A percentile compares a stretch with the other conserved stretches of the same genome.
Evolutionary conservation across 73 alveolate genomes (phyloP).

Genomic region (Tetrahymena elliotti): DNA sequence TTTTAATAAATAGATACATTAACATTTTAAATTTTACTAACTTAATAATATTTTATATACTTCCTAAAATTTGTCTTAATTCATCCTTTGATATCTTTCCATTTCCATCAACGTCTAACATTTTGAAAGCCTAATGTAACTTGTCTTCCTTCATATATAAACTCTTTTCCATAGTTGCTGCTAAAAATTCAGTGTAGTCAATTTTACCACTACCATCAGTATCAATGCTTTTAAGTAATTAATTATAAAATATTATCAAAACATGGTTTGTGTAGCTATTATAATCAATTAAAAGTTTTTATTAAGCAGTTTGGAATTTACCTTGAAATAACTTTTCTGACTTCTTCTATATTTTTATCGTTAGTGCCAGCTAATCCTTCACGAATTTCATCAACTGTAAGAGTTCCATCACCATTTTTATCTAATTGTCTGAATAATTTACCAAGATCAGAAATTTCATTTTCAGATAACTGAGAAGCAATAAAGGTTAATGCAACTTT

Average conservation of each 20-base stretch:
- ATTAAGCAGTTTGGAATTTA: neutral
- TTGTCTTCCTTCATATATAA: slow-evolving; percentile 42
- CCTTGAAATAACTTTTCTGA: neutral
- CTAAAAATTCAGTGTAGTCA: slow-evolving; percentile 47
- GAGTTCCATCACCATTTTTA: slow-evolving; percentile 58
- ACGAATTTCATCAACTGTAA: slow-evolving; percentile 52
- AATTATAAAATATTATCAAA: slow-evolving; percentile 7
- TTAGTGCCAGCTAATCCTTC: slow-evolving; percentile 37
- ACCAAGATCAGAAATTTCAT: slow-evolving; percentile 39
- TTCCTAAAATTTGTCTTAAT: slow-evolving; percentile 34
- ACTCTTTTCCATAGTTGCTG: slow-evolving; percentile 43
- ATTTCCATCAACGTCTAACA: slow-evolving; percentile 50
- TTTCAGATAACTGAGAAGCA: slow-evolving; percentile 46
- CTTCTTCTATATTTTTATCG: neutral
- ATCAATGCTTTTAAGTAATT: slow-evolving; percentile 23
- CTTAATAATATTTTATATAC: neutral
- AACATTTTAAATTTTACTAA: neutral
- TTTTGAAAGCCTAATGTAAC: slow-evolving; percentile 34
- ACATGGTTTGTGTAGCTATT: too few species aligned
- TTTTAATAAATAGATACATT: neutral
- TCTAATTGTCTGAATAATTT: slow-evolving; percentile 48
- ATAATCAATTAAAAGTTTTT: too few species aligned
- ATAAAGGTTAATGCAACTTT: slow-evolving; percentile 47
- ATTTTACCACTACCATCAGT: slow-evolving; percentile 44
- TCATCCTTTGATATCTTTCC: slow-evolving; percentile 55